phyloP scores from a whole-genome alignment of 306 rosid genomes.

The Quercus wislizeni region DNA sequence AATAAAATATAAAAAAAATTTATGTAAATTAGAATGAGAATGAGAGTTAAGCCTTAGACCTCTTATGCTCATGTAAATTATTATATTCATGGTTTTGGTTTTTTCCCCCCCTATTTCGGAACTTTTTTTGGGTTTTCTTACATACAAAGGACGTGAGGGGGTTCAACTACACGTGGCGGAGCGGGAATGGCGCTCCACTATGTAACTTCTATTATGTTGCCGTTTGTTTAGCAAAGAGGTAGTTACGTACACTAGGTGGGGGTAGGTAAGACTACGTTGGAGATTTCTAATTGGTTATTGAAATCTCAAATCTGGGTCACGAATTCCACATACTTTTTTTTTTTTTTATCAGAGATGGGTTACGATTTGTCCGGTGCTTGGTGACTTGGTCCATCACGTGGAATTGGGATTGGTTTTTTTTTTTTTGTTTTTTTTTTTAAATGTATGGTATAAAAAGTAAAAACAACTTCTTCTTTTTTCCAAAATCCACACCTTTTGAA shows the following conservation, averaged over 20 bases:
- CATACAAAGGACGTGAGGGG: background rate
- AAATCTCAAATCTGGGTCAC: background rate
- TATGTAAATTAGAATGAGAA: too few species aligned
- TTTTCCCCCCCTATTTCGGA: too few species aligned
- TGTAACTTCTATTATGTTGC: background rate
- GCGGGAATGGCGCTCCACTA: background rate
- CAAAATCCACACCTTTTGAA: too few species aligned
- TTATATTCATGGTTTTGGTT: background rate
- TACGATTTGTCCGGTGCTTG: background rate
- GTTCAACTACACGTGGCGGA: conserved; percentile 19
- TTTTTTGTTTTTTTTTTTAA: too few species aligned
- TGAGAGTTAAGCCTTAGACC: too few species aligned
- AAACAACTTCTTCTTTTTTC: too few species aligned
- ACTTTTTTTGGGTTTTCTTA: background rate
- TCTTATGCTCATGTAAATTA: background rate
- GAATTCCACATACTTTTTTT: background rate
- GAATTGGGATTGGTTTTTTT: background rate
- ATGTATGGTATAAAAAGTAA: too few species aligned
- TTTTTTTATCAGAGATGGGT: too few species aligned
- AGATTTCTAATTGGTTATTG: background rate
- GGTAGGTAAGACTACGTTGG: background rate
- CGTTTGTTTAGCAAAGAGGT: conserved; percentile 20
- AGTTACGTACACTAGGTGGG: conserved; percentile 7
- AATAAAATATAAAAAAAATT: too few species aligned
- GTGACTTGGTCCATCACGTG: background rate